Conservation (phyloP, 2,329 filamentous ascomycete species). For the Colletotrichum trifolii region DNA sequence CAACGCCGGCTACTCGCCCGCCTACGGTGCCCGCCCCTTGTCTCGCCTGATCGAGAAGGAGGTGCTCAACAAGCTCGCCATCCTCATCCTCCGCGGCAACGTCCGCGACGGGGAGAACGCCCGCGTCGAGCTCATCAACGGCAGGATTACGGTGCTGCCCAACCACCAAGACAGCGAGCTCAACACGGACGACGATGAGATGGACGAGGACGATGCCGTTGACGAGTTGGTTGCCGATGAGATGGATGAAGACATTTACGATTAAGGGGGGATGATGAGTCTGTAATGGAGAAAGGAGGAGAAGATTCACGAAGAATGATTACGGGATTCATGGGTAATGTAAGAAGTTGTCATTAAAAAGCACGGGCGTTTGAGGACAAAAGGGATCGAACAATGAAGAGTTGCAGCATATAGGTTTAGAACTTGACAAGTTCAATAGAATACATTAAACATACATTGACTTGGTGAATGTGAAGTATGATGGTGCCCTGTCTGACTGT, state of each 20-base stretch:
- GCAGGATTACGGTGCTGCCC: conserved; percentile 81
- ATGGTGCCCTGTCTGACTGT: too few species aligned
- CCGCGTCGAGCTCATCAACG: conserved; percentile 80
- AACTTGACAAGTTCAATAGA: conserved; percentile 16
- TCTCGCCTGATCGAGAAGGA: conserved; percentile 95
- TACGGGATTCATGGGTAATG: neutral
- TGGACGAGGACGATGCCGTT: conserved; percentile 78
- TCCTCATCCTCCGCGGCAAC: conserved; percentile 87
- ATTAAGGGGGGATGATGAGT: conserved; percentile 42
- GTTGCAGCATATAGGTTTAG: neutral
- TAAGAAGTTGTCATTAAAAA: conserved; percentile 5
- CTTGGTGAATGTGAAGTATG: too few species aligned
- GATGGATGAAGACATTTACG: conserved; percentile 69
- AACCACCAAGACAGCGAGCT: conserved; percentile 78
- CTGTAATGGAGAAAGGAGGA: neutral
- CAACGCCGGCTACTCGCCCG: conserved; percentile 90
- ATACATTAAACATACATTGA: neutral
- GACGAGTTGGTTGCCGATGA: conserved; percentile 73
- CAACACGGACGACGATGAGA: conserved; percentile 71
- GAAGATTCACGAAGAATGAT: conserved; percentile 25
- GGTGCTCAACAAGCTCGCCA: conserved; percentile 91
- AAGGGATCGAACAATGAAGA: neutral
- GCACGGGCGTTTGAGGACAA: conserved; percentile 23
- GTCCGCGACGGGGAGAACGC: conserved; percentile 89
- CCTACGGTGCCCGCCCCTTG: conserved; percentile 91